A percentile compares a stretch with the other conserved stretches of the same genome.
phyloP scores from a whole-genome alignment of 768 basidiomycete genomes.

The Xanthoconium stramineum region DNA sequence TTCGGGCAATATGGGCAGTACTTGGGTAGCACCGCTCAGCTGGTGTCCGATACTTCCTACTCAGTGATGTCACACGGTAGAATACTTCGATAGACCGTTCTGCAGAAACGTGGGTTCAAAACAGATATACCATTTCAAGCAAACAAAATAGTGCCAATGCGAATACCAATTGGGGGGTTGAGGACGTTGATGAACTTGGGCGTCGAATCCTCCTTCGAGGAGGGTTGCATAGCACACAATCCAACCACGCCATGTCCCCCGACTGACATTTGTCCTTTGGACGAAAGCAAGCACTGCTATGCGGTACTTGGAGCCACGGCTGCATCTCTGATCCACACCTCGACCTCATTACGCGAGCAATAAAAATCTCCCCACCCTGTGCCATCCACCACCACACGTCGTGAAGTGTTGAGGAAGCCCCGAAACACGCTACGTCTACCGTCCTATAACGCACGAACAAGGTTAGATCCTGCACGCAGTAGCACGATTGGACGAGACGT shows the following conservation, averaged over 20 bases:
- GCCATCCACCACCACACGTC: slow-evolving; percentile 41
- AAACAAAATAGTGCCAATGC: no score
- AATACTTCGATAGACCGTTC: no score
- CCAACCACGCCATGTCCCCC: no score
- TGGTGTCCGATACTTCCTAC: no score
- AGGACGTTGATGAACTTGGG: no score
- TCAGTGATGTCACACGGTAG: no score
- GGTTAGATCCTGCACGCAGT: not conserved
- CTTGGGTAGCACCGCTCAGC: not conserved
- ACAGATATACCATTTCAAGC: no score
- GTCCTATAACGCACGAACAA: slow-evolving; percentile 26
- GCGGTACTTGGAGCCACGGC: not conserved
- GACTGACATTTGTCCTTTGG: no score
- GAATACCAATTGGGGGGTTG: no score
- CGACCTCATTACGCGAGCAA: slow-evolving; percentile 51
- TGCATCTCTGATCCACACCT: slow-evolving; percentile 51
- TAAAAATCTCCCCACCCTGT: slow-evolving; percentile 69
- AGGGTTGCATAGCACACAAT: no score
- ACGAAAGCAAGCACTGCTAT: not conserved
- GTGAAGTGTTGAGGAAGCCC: slow-evolving; percentile 46
- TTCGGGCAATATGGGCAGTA: not conserved
- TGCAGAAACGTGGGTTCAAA: no score
- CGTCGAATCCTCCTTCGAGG: no score
- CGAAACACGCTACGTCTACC: slow-evolving; percentile 38
- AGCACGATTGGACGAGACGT: slow-evolving; percentile 25